Evolutionary conservation across 2,329 filamentous ascomycete species (phyloP), one percentile per base, ranked within the genome.

Genomic region (Colletotrichum somersetense): DNA sequence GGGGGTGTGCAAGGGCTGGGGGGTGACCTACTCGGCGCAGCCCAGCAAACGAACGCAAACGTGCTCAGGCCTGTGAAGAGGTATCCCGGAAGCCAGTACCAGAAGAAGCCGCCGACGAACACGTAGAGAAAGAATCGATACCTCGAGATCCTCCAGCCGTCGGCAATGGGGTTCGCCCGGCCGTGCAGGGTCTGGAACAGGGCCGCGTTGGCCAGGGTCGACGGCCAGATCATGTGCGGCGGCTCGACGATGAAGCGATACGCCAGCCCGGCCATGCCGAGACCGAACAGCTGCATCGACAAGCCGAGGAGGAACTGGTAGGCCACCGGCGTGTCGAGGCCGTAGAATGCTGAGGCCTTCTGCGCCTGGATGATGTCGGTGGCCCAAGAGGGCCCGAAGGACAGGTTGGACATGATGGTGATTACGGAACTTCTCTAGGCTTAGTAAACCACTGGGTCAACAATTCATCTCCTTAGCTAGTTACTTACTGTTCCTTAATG

Each of bases 381-480:
- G 1, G 83, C 84, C 75, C 84, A 85, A 0, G 83, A 83, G 5
- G 78, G 77, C 50, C 80, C 79, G 73, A 78, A 82, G 11, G 81
- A 81, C 14, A 84, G 83, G 75, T 89, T 89, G 58, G 89, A 86
- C 84, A 87, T 86, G 76, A 87, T 83, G 35, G 84, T 84, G 57
- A 88, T 82, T 26, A 88, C 78, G 75, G 84, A 83, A 77, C 30
- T 30, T 30, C 30, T 30, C 30, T 30, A 30, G 30, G 30, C 30
- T 30, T 5, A 30, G 30, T 4, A 30, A 30, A 30, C 30, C 30
- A 30, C 30, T 30, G 4, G 2, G 2, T 4, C 30, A 30, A 30
- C 30, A 5, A 30, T 3, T 5, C 30, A 5, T 30, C 30, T 30
- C 30, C 30, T 3, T 30, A 30, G 30, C 30, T 30, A 30, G 30